Base-by-base conservation (phyloP, 805 yeast species). In the Yueomyces sinensis region DNA sequence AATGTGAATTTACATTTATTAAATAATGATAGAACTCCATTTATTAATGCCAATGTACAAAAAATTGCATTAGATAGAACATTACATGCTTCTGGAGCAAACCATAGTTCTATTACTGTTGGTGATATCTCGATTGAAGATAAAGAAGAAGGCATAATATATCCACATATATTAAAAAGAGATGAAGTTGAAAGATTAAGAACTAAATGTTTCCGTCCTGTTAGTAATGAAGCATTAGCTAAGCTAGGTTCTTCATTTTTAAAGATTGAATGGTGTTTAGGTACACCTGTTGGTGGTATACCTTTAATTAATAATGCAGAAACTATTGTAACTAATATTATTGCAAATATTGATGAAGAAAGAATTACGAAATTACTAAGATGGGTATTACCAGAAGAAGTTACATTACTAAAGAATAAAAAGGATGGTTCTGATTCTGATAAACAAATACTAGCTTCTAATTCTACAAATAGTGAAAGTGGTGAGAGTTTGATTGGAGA, bases 231-330 rank as follows among this genome's bases (percentile, higher is more conserved):
- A 25, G 60, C 59, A 25, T 54, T 72, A 40, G 28, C 15, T 6
- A 20, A 20, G 11, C 52, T 77, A 6, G n/a, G n/a, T n/a, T n/a
- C n/a, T n/a, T n/a, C n/a, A n/a, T n/a, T n/a, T n/a, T n/a, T n/a
- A n/a, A 54, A 57, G 5, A 54, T 76, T 2, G 50, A 58, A 9
- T 87, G 97, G 97, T 69, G 73, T n/a, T 72, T 81, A 76, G 70
- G 79, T 34, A 73, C 71, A 36, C 84, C 94, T 0, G 79, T 89
- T 37, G 97, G 95, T 23, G 97, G 97, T 9, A 84, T 87, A 33
- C 70, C 81, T n/a, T 76, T 87, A 17, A 64, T 87, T 58, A 75
- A 74, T 39, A 61, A 68, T 33, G 76, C 83, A 17, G 71, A 71
- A 27, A 62, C 82, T 15, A 54, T 59, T 2, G 53, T 83, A 14